Percentiles rank a stretch among this genome's conserved stretches.
Evolutionary conservation across 2,329 filamentous ascomycete genomes (phyloP).

Genomic region (Phaeosphaeriaceae sp.): DNA sequence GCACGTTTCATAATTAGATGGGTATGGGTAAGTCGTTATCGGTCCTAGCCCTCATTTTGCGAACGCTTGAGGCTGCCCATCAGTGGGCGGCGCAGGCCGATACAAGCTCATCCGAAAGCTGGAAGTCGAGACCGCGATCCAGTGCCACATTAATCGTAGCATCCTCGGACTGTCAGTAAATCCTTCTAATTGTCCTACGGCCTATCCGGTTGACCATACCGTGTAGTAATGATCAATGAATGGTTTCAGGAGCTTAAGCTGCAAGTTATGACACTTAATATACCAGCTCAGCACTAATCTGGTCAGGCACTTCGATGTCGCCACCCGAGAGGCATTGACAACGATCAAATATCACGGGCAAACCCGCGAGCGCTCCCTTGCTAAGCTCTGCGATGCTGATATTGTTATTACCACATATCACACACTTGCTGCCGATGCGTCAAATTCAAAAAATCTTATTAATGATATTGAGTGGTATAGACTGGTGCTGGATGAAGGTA

Average conservation of each 20-base stretch:
- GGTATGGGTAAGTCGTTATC: slow-evolving; percentile 65
- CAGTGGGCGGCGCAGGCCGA: slow-evolving; percentile 40
- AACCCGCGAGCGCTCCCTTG: slow-evolving; percentile 14
- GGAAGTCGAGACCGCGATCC: slow-evolving; percentile 10
- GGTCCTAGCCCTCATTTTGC: slow-evolving; percentile 57
- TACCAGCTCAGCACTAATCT: not conserved
- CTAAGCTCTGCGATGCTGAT: slow-evolving; percentile 23
- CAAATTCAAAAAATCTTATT: slow-evolving; percentile 12
- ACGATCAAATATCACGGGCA: slow-evolving; percentile 35
- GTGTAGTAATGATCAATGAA: slow-evolving; percentile 38
- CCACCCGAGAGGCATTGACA: slow-evolving; percentile 11
- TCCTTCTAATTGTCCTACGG: too few species aligned
- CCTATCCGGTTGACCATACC: slow-evolving; percentile 47
- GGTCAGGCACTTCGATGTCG: slow-evolving; percentile 29
- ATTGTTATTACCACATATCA: slow-evolving; percentile 42
- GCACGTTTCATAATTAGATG: slow-evolving; percentile 52
- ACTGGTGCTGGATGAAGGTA: slow-evolving; percentile 40
- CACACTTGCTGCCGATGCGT: slow-evolving; percentile 25
- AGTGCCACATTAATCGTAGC: slow-evolving; percentile 38
- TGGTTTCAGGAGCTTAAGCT: slow-evolving; percentile 37
- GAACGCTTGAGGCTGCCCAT: slow-evolving; percentile 48
- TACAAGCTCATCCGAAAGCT: not conserved
- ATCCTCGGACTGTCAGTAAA: slow-evolving; percentile 40
- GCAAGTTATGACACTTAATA: slow-evolving; percentile 37
- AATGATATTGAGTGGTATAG: slow-evolving; percentile 36